Percentiles rank a stretch among this genome's conserved stretches.
These are phyloP conservation scores for Porcisia hertigi DNA, from an alignment of 208 protist genomes.

Conservation along the genomic window DNA sequence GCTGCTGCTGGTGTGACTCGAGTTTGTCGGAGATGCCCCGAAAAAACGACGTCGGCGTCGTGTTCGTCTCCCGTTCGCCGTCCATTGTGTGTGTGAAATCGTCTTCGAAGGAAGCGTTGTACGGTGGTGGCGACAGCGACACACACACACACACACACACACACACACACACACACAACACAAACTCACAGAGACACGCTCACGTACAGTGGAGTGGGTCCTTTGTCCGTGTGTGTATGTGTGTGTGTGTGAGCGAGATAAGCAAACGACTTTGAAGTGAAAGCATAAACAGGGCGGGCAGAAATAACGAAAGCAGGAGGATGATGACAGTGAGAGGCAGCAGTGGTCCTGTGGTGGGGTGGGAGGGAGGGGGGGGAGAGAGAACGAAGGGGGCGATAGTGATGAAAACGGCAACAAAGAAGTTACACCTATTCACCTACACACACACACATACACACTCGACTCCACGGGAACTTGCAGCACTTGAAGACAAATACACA, in stretches of 20 bases:
- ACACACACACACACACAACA: neutral
- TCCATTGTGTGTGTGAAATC: conserved; percentile 10
- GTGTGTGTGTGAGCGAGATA: neutral
- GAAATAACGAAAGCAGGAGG: neutral
- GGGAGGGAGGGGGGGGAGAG: neutral
- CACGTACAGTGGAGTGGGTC: too few relatives aligned
- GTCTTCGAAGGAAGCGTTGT: neutral
- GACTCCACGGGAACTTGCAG: too few relatives aligned
- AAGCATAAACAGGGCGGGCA: neutral
- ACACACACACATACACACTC: neutral
- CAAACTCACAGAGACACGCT: too few relatives aligned
- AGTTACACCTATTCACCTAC: neutral
- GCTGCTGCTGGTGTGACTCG: conserved; percentile 31
- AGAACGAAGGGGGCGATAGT: neutral
- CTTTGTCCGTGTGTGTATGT: neutral
- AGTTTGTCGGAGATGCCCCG: conserved; percentile 53
- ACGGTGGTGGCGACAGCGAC: neutral
- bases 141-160: neutral
- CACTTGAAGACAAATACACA: too few relatives aligned
- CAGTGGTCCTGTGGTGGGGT: neutral
- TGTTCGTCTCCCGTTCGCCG: conserved; percentile 32
- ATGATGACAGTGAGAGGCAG: neutral
- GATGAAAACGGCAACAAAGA: neutral
- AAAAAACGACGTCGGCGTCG: conserved; percentile 50
- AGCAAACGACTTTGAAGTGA: neutral